Evolutionary conservation across 148 eudicot genomes (phyloP), one percentile per base, ranked within the genome.

Genomic region (Oxyria digyna): DNA sequence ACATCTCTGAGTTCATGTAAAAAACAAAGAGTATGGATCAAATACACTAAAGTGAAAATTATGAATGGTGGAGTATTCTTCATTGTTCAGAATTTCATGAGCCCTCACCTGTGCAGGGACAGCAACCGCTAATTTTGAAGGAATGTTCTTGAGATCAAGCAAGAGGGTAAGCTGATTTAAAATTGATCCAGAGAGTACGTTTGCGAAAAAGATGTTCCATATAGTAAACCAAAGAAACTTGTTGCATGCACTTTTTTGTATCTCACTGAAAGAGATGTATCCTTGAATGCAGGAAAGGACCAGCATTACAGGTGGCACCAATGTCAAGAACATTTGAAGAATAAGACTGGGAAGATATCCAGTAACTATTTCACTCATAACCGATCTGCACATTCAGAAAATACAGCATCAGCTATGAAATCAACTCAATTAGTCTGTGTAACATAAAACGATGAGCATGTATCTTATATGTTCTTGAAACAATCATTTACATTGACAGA

Each of bases 291-390:
- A 86, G 69, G 97, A 84, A 52, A 91, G 77, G 81, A 79, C 73
- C 74, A 80, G 74, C 97, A 91, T 91, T 62, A 85, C 68, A 29
- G 85, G 88, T 12, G 97, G 97, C 67, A 91, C 80, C 57, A 81
- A 67, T 18, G 48, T 77, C 50, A 88, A 66, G 75, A 88, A 91
- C 72, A 76, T 37, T 74, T 84, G 85, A 50, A 91, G 97, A 71
- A 91, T 86, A 32, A 91, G 85, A 83, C 97, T 91, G 17, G 97
- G 97, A 43, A 91, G 89, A 78, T 88, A 91, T 74, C 97, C 97
- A 13, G 97, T 88, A 69, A 91, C 74, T 69, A 91, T 72, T 77
- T 88, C 81, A 71, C 89, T 83, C 62, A 88, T 76, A 54, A 88
- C 33, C 65, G 79, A 23, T 76, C 95, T 91, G 95, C 81, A 83